Percentiles rank a stretch among this genome's conserved stretches.
Conservation (phyloP, 2,329 filamentous ascomycete species). For the Alternaria sp. region DNA sequence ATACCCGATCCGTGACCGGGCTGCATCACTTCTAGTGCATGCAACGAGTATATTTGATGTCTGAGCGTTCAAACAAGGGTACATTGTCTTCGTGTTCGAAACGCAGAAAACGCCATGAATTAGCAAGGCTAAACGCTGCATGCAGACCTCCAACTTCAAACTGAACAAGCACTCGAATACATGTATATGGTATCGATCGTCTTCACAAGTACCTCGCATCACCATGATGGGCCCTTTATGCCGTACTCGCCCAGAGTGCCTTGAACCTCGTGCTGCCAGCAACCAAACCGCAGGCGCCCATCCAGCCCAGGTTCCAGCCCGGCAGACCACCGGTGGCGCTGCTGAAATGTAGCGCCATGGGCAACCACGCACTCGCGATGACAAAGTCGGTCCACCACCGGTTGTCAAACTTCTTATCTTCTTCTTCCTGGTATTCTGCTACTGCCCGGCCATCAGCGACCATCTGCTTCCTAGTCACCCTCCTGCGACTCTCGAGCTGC, state of each 20-base stretch:
- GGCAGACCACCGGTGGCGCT: constrained; percentile 51
- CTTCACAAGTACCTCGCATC: not conserved
- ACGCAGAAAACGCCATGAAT: not conserved
- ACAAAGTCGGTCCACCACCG: constrained; percentile 56
- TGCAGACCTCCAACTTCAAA: not conserved
- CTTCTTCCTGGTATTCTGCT: constrained; percentile 47
- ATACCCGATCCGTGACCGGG: not conserved
- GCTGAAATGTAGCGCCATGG: constrained; percentile 55
- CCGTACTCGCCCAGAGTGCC: constrained; percentile 37
- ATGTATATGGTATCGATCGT: constrained; percentile 1
- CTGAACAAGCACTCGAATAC: constrained; percentile 7
- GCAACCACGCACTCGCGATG: constrained; percentile 55
- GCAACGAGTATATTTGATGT: not conserved
- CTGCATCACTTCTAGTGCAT: not conserved
- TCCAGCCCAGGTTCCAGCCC: constrained; percentile 56
- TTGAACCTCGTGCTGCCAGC: constrained; percentile 48
- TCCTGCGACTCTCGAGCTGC: constrained; percentile 51
- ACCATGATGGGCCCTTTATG: constrained; percentile 7
- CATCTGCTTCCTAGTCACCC: constrained; percentile 40
- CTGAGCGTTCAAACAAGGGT: not conserved
- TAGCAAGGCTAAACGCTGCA: not conserved
- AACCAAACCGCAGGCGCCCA: constrained; percentile 54
- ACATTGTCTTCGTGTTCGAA: not conserved
- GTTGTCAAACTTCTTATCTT: constrained; percentile 48
- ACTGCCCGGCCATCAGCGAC: constrained; percentile 40